phyloP scores from a whole-genome alignment of 805 yeast species.

The Yarrowia keelungensis region DNA sequence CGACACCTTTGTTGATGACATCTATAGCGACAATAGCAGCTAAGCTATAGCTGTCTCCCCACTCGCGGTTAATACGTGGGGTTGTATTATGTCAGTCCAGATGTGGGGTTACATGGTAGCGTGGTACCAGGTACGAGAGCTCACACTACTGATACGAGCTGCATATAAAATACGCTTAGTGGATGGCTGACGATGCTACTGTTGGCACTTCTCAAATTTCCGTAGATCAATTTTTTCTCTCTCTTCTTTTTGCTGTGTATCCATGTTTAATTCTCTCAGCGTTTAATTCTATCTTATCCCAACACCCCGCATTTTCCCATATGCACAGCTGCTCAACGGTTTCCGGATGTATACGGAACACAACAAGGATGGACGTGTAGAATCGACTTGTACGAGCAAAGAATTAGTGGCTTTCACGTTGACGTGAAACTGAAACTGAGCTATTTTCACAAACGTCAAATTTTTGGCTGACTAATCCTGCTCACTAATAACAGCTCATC shows the following conservation, averaged over 20 bases:
- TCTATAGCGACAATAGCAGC: neutral
- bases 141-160: too few relatives aligned
- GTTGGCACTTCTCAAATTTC: neutral
- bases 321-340: slow-evolving; percentile 26
- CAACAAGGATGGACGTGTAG: neutral
- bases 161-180: too few relatives aligned
- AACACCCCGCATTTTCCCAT: slow-evolving; percentile 22
- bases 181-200: too few relatives aligned
- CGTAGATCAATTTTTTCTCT: too few relatives aligned
- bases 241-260: too few relatives aligned
- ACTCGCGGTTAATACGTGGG: neutral
- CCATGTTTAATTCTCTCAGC: too few relatives aligned
- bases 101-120: slow-evolving; percentile 1
- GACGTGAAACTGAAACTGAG: too few relatives aligned
- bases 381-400: too few relatives aligned
- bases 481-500: too few relatives aligned
- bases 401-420: too few relatives aligned
- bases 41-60: too few relatives aligned
- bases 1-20: slow-evolving; percentile 11
- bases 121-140: too few relatives aligned
- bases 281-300: neutral
- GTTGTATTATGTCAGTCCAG: neutral
- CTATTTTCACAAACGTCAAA: neutral
- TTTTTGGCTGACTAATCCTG: neutral
- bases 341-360: neutral